A percentile compares a stretch with the other conserved stretches of the same genome.
Conservation (phyloP, 257 asterid genomes). For the Haberlea rhodopensis region DNA sequence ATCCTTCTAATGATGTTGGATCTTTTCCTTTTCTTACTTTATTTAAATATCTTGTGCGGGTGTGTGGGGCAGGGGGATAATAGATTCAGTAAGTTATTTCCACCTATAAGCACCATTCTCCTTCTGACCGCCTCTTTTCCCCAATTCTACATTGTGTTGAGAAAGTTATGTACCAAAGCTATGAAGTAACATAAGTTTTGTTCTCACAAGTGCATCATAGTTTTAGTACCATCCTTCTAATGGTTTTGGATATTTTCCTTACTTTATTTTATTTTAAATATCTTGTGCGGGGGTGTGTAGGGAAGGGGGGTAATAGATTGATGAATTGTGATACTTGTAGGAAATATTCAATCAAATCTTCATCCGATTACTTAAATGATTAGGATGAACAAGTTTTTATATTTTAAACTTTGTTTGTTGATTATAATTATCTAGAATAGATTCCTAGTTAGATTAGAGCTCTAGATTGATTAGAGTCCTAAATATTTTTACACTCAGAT, state of each 20-base stretch:
- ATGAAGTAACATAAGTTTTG: no score
- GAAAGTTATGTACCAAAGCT: background rate
- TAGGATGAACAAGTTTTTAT: no score
- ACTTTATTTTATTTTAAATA: no score
- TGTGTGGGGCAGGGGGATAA: background rate
- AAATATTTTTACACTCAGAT: no score
- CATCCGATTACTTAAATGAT: no score
- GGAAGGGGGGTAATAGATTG: background rate
- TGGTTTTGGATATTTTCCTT: background rate
- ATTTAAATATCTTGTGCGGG: background rate
- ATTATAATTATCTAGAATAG: no score
- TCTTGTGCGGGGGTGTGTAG: background rate
- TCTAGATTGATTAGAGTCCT: no score
- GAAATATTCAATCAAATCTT: no score
- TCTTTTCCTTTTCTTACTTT: no score
- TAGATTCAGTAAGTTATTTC: constrained; percentile 58
- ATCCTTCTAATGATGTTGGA: background rate
- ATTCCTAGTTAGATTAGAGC: no score
- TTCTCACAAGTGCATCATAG: background rate
- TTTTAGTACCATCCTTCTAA: background rate
- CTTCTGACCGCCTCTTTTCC: background rate
- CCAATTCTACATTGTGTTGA: background rate
- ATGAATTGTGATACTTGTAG: no score
- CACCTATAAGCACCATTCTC: background rate
- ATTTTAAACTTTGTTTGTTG: no score